Evolutionary conservation across 179 eudicot species (phyloP).

Genomic region (Amaranthus tricolor): DNA sequence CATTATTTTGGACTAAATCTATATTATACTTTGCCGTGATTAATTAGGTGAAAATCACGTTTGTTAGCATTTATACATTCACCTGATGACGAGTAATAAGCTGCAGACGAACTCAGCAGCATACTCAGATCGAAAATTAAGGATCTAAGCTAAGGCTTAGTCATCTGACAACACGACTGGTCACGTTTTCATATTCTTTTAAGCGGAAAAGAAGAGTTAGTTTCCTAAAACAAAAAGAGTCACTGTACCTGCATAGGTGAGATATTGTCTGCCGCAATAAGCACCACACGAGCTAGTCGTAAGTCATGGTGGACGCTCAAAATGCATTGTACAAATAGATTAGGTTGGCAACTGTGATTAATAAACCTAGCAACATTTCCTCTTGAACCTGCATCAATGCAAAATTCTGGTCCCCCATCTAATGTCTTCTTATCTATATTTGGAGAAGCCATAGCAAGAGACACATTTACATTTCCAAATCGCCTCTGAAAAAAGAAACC

Average conservation of each 20-base stretch:
- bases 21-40: no score
- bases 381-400: conserved; percentile 57
- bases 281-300: conserved; percentile 54
- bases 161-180: no score
- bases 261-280: conserved; percentile 72
- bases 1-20: no score
- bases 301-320: conserved; percentile 59
- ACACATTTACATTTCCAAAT: conserved; percentile 44
- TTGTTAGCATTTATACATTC: no score
- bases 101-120: no score
- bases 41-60: no score
- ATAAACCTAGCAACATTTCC: conserved; percentile 71
- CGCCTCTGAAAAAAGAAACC: conserved; percentile 43
- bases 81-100: no score
- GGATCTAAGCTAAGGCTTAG: no score
- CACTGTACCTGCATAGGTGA: conserved; percentile 57
- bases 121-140: no score
- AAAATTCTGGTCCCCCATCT: conserved; percentile 55
- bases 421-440: conserved; percentile 30
- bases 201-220: background rate
- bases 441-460: conserved; percentile 26
- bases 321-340: conserved; percentile 72
- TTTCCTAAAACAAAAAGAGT: background rate
- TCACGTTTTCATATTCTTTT: background rate
- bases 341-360: conserved; percentile 80